Conservation (phyloP, 345 rosid genomes). For the Populus euphratica region DNA sequence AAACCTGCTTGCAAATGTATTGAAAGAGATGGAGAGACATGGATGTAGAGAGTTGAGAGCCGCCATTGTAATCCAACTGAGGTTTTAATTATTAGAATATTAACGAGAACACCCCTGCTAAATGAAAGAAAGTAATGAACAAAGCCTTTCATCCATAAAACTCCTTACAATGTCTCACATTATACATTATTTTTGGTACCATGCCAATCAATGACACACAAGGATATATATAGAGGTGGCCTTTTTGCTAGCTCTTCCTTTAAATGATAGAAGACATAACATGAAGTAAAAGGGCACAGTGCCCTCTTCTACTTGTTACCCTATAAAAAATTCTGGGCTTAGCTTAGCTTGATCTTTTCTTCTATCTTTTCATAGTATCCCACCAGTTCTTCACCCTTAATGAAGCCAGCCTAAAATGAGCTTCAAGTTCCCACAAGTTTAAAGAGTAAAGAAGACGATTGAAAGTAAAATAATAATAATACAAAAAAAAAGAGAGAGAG, state of each 20-base stretch:
- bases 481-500: neutral
- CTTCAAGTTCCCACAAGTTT: constrained; percentile 34
- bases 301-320: constrained; percentile 18
- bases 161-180: constrained; percentile 27
- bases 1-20: constrained; percentile 7
- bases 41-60: constrained; percentile 7
- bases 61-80: neutral
- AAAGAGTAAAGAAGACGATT: constrained; percentile 13
- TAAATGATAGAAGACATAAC: constrained; percentile 8
- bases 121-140: constrained; percentile 9
- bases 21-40: neutral
- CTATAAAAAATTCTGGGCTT: constrained; percentile 17
- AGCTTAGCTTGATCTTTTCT: constrained; percentile 17
- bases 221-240: constrained; percentile 7
- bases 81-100: neutral
- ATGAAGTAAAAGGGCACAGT: constrained; percentile 10
- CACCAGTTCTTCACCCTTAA: constrained; percentile 5
- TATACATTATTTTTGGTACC: constrained; percentile 27
- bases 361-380: constrained; percentile 9
- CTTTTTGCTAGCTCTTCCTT: constrained; percentile 10
- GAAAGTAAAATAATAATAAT: neutral
- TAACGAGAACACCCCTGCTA: neutral
- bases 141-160: constrained; percentile 20
- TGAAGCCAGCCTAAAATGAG: constrained; percentile 52
- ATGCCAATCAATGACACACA: constrained; percentile 22